Conservation (phyloP, 768 basidiomycete species). For the Lenzites betulinus region DNA sequence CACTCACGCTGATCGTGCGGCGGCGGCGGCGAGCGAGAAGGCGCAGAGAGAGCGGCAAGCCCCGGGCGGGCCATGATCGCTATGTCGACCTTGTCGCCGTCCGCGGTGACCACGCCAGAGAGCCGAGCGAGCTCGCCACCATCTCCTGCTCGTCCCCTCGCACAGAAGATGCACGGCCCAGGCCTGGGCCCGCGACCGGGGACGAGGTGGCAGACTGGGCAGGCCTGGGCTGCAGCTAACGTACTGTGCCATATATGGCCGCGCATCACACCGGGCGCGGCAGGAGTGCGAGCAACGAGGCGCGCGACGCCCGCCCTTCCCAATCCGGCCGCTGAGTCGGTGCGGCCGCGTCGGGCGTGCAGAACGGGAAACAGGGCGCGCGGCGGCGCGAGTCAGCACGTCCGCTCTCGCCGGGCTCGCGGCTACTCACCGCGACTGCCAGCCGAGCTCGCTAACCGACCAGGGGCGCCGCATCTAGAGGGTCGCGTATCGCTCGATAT, state of each 20-base stretch:
- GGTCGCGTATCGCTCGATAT: background rate
- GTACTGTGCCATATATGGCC: background rate
- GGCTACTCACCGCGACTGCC: no score
- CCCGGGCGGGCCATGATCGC: constrained; percentile 6
- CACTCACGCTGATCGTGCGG: background rate
- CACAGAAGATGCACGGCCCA: no score
- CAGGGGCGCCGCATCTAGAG: background rate
- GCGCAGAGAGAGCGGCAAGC: background rate
- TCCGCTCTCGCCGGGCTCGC: background rate
- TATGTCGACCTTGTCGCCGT: background rate
- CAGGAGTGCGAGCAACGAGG: constrained; percentile 9
- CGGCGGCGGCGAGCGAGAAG: background rate
- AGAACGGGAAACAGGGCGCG: background rate
- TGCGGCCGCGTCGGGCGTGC: background rate
- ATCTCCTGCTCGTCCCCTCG: no score
- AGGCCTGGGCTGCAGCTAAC: background rate
- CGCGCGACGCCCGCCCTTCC: constrained; percentile 6
- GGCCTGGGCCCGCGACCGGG: no score
- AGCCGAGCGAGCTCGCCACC: no score
- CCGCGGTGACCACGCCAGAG: no score
- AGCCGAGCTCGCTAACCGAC: background rate
- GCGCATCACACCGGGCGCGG: background rate
- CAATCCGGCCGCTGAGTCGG: constrained; percentile 2
- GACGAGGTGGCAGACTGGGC: background rate
- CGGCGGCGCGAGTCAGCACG: background rate